Evolutionary conservation across 306 rosid species (phyloP), one percentile per base, ranked within the genome.

Genomic region (Herpetospermum pedunculosum): DNA sequence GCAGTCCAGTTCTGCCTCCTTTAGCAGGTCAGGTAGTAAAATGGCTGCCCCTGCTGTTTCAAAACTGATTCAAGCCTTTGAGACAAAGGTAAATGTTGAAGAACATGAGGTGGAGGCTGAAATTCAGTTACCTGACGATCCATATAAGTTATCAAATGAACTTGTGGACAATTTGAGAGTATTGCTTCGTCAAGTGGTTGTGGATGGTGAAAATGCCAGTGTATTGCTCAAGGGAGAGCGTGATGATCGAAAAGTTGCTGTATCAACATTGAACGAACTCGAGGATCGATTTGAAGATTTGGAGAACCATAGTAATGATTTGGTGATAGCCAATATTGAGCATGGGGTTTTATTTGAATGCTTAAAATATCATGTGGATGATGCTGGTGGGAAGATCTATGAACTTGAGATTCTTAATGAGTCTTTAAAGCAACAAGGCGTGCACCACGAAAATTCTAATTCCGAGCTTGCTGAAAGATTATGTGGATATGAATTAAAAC

Each of bases 31-130:
- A 43, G 81, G 78, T 40, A 85, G 82, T 63, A 85, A 85, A 71
- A 62, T 76, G 77, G 62, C 87, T 50, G 76, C 88, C 12, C 86
- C 93, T 43, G 88, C 52, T 37, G 89, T 88, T 48, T 91, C 96
- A 29, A 95, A 88, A 75, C 83, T 95, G 83, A 95, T 95, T 80
- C 92, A 83, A 81, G 96, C 99, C 65, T 95, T 89, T 47, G 97
- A 95, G 84, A 78, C 86, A 32, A 88, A 94, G 79, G 74, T 41
- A 76, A 83, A 79, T 18, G 67, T 76, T 76, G 92, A 87, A 74
- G 97, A 91, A 67, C 83, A 65, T 6, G 96, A 87, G 77, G 79
- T 26, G 53, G 91, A 77, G 75, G 87, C 70, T 67, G 88, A 81
- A 69, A 58, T 46, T 73, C 84, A 81, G 46, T 81, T 82, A 54